Evolutionary conservation across 345 rosid genomes (phyloP), one percentile per base, ranked within the genome.

Genomic region (Eucalyptus coolabah): DNA sequence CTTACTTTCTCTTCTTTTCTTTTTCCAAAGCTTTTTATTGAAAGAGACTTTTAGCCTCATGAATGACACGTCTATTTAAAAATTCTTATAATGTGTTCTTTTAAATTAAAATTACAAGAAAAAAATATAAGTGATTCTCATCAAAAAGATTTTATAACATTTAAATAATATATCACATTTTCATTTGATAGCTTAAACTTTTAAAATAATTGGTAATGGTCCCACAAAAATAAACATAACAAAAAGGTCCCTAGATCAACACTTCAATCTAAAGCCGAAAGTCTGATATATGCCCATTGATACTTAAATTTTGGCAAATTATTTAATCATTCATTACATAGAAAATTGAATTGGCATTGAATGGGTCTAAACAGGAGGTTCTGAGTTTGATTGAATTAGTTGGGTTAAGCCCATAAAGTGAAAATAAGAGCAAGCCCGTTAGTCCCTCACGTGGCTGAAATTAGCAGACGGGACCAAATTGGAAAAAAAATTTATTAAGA

Each of bases 181-280:
- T 56, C 0, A 56, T 56, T 56, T 24, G 2, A 24, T 56, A 56
- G 14, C 30, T 56, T 10, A 56, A 56, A 24, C 0, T 56, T 56
- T 56, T 56, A 56, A 26, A 56, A 24, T 56, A 24, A 56, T 56
- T 24, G 13, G 6, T 24, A 56, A 30, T 56, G 13, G 1, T 0
- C 63, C 63, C 30, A 56, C 63, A 9, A 56, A 56, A 18, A 17
- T 51, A 51, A 51, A 51, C 56, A 51, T 6, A 4, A 51, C 56
- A 51, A 54, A 56, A 56, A 24, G 30, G 6, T 56, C 30, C 63
- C 30, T 9, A 24, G 63, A 2, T 56, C 30, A 5, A 56, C 30
- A 23, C 30, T 56, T 56, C 63, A 5, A 56, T 24, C 63, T 56
- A 56, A 56, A 56, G 63, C 30, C 14, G 37, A 56, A 56, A 56